Conservation (phyloP, 495 filamentous ascomycete genomes). For the Venustampulla echinocandica region DNA sequence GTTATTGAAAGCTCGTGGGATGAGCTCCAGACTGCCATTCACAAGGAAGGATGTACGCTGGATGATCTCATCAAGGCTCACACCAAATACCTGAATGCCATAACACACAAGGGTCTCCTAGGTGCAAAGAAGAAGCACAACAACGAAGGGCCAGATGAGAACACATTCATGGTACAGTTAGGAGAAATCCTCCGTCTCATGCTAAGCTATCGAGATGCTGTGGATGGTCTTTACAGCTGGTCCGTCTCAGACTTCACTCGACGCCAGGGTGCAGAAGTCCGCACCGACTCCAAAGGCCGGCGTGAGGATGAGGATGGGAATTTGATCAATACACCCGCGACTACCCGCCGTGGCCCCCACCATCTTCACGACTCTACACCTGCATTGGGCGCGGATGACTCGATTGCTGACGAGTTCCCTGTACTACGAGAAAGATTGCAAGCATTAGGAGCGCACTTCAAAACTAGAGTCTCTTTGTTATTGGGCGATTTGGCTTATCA, state of each 20-base stretch:
- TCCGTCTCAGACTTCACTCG: constrained; percentile 88
- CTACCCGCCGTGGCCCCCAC: constrained; percentile 19
- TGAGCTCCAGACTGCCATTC: constrained; percentile 69
- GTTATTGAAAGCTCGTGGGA: constrained; percentile 95
- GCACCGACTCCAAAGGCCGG: constrained; percentile 55
- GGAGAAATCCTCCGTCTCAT: constrained; percentile 89
- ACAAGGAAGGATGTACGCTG: constrained; percentile 75
- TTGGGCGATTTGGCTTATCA: constrained; percentile 88
- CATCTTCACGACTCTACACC: constrained; percentile 16
- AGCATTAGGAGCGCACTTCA: constrained; percentile 65
- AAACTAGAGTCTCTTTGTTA: constrained; percentile 63
- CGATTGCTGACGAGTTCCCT: constrained; percentile 52
- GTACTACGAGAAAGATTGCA: constrained; percentile 63
- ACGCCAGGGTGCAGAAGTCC: constrained; percentile 73
- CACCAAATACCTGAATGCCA: constrained; percentile 78
- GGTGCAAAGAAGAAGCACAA: constrained; percentile 50
- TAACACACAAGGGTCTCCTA: constrained; percentile 93
- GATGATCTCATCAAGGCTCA: constrained; percentile 94
- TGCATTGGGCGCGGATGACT: constrained; percentile 10
- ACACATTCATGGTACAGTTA: constrained; percentile 83
- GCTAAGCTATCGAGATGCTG: constrained; percentile 86
- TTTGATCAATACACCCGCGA: constrained; percentile 20
- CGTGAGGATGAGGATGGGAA: constrained; percentile 35
- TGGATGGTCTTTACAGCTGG: constrained; percentile 91
- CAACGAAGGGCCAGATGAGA: constrained; percentile 43